Conservation (phyloP, 2,329 filamentous ascomycete species). For the Truncatella angustata region DNA sequence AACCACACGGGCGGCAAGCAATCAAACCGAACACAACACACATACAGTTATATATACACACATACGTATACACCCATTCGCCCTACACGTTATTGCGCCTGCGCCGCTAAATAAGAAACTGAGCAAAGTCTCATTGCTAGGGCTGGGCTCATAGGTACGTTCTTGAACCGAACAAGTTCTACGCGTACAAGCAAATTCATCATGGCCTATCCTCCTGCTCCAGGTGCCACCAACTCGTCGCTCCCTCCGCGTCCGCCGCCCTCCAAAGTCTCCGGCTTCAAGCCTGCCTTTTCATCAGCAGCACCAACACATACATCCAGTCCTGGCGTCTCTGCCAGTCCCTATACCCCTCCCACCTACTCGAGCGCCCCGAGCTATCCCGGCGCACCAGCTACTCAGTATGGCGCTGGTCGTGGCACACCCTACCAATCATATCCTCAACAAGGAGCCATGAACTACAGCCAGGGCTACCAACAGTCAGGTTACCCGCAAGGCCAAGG, state of each 20-base stretch:
- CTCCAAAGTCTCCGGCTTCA: constrained; percentile 45
- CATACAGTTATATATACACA: neutral
- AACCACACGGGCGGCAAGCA: no score
- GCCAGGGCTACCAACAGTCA: constrained; percentile 26
- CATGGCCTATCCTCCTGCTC: constrained; percentile 86
- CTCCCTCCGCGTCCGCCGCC: constrained; percentile 78
- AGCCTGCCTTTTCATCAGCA: constrained; percentile 52
- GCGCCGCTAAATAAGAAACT: neutral
- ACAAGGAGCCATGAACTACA: constrained; percentile 21
- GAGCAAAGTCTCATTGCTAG: constrained; percentile 11
- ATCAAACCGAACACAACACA: no score
- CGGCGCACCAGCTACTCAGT: constrained; percentile 36
- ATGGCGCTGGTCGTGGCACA: constrained; percentile 36
- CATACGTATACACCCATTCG: neutral
- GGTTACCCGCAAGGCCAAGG: constrained; percentile 26
- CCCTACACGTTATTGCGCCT: neutral
- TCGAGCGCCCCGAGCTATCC: constrained; percentile 34
- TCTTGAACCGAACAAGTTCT: constrained; percentile 28
- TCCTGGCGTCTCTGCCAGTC: constrained; percentile 25
- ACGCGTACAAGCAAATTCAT: constrained; percentile 54
- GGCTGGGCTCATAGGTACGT: constrained; percentile 51
- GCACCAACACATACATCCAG: constrained; percentile 27
- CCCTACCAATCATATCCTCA: constrained; percentile 38
- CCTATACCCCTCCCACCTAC: constrained; percentile 32
- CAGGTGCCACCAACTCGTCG: constrained; percentile 62